Percentiles rank a stretch among this genome's conserved stretches.
These are phyloP conservation scores for Fraxinus latifolia DNA, from an alignment of 305 asterid genomes.

Conservation along the genomic window DNA sequence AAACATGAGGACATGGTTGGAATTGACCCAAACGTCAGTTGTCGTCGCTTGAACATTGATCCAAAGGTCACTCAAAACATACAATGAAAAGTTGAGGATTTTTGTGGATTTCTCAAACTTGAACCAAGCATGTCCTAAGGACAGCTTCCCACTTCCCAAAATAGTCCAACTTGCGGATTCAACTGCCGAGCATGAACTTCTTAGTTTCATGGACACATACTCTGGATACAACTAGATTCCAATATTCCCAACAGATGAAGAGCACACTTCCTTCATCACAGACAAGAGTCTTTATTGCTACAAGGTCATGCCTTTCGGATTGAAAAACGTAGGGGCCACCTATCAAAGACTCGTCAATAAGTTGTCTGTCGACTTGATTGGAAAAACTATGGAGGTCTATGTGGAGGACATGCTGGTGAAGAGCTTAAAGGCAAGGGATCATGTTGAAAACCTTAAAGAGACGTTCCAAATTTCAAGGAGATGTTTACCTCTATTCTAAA, in stretches of 20 bases:
- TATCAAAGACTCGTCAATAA: too few relatives aligned
- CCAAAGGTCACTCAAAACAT: not conserved
- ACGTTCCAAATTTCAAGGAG: not conserved
- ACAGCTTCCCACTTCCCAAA: not conserved
- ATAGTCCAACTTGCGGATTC: not conserved
- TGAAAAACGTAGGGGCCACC: not conserved
- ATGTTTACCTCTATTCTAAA: not conserved
- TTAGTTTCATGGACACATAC: not conserved
- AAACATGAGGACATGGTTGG: not conserved
- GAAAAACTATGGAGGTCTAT: not conserved
- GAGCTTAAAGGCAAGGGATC: not conserved
- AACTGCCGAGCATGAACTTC: not conserved
- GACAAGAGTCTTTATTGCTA: not conserved
- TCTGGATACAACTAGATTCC: not conserved
- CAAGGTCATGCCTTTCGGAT: not conserved
- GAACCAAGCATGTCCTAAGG: not conserved
- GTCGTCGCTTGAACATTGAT: not conserved
- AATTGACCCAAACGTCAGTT: not conserved
- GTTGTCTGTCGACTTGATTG: not conserved
- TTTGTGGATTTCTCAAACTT: not conserved
- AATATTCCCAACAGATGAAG: not conserved
- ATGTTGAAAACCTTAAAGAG: not conserved
- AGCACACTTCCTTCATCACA: not conserved
- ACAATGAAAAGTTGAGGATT: not conserved
- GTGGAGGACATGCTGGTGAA: not conserved